A percentile compares a stretch with the other conserved stretches of the same genome.
Evolutionary conservation across 1,284 basidiomycete species (phyloP).

Genomic region (Rhodotorula sp.): DNA sequence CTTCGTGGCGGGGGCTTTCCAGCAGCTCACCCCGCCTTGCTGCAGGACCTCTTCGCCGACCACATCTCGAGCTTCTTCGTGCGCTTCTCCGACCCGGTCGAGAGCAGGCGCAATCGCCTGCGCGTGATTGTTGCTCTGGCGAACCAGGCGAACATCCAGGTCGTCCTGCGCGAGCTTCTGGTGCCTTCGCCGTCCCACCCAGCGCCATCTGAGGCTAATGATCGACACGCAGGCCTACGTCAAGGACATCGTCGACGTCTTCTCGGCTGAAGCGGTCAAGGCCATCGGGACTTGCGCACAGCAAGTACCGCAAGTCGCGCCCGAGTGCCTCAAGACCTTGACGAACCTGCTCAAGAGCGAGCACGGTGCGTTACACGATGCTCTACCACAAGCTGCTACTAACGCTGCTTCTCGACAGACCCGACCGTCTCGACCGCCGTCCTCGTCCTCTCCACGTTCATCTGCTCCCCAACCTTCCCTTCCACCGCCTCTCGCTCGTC

Average conservation of each 20-base stretch:
- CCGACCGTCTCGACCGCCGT: constrained; percentile 72
- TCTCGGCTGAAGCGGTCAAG: constrained; percentile 68
- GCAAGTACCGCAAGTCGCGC: constrained; percentile 63
- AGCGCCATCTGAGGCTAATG: no score
- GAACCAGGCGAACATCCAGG: constrained; percentile 63
- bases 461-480: constrained; percentile 55
- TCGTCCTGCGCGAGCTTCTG: constrained; percentile 73
- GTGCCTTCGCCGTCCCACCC: constrained; percentile 50
- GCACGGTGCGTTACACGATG: constrained; percentile 57
- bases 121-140: constrained; percentile 65
- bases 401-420: constrained; percentile 52
- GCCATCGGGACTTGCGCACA: constrained; percentile 75
- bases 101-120: constrained; percentile 61
- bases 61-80: constrained; percentile 67
- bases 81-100: constrained; percentile 55
- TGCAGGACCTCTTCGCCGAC: constrained; percentile 59
- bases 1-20: background rate
- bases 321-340: constrained; percentile 69
- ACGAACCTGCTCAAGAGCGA: constrained; percentile 66
- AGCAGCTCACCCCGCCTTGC: constrained; percentile 26
- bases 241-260: constrained; percentile 61
- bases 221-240: constrained; percentile 62
- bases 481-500: constrained; percentile 16
- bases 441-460: constrained; percentile 75
- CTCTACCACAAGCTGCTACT: background rate